phyloP scores from a whole-genome alignment of 2,329 filamentous ascomycete species.

The Penicillium thymicola region DNA sequence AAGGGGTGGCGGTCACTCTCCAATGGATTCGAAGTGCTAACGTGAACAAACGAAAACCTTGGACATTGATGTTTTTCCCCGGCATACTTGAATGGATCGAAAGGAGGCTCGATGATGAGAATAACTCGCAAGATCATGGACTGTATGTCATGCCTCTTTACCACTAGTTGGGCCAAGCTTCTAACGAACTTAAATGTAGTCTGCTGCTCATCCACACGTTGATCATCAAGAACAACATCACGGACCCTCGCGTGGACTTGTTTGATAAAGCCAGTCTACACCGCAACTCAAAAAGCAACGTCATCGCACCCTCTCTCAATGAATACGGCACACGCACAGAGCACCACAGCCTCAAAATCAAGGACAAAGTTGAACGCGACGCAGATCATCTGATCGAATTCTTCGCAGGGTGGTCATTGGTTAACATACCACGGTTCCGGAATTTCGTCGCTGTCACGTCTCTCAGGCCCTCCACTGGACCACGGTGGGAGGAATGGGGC shows the following conservation, averaged over 20 bases:
- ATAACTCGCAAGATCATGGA: neutral
- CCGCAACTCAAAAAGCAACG: conserved; percentile 20
- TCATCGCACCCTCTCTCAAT: conserved; percentile 31
- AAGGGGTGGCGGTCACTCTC: conserved; percentile 32
- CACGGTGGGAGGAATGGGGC: conserved; percentile 15
- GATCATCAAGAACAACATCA: conserved; percentile 27
- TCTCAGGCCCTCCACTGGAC: neutral
- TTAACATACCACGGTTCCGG: conserved; percentile 32
- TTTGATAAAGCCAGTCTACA: conserved; percentile 22
- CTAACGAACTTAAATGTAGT: conserved; percentile 1
- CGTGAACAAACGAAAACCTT: conserved; percentile 29
- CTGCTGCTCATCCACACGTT: conserved; percentile 8
- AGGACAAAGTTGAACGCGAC: conserved; percentile 27
- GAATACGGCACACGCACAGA: conserved; percentile 30
- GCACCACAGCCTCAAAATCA: conserved; percentile 21
- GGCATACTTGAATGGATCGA: conserved; percentile 36
- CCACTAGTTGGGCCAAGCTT: neutral
- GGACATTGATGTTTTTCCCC: conserved; percentile 41
- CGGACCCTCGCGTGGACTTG: conserved; percentile 4
- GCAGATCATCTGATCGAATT: conserved; percentile 39
- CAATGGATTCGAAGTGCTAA: conserved; percentile 33
- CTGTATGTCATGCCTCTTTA: conserved; percentile 3
- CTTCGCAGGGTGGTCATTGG: conserved; percentile 38
- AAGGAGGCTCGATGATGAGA: conserved; percentile 18
- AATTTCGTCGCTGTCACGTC: conserved; percentile 30